Base-by-base conservation (phyloP, 768 basidiomycete species). In the Hygrocybe punicea region DNA sequence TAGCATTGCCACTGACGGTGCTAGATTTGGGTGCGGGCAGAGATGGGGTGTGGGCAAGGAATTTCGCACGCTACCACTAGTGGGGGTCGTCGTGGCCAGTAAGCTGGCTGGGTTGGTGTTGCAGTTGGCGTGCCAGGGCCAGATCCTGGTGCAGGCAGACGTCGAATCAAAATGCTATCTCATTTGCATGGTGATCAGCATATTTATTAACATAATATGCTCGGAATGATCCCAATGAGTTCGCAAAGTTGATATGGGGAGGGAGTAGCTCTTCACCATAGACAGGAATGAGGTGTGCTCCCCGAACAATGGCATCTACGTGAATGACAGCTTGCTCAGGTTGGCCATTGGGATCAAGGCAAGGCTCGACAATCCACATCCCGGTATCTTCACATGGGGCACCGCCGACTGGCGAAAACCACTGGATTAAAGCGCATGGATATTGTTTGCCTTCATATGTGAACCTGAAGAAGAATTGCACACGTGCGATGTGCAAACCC, bases 141-240 rank as follows among this genome's bases (percentile, higher is more conserved):
- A 29, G 29, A 29, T 29, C 29, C 29, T 29, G 29, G 29, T 29
- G 29, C 29, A 29, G 29, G 29, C 29, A 29, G 29, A 29, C 8
- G 29, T 29, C 4, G 29, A 29, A 29, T 48, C 53, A 66, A 44
- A 63, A 67, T 48, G 60, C 53, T 39, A 71, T 63, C 55, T 71
- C 67, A 56, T 72, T 57, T 13, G 65, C 49, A 58, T 73, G 71
- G 51, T 73, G 65, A 45, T 74, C 71, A 16, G 65, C 64, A 51
- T 63, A 73, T 29, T 65, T 67, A 47, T 71, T 74, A 1, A 74
- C 56, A 60, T 67, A 72, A 59, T 56, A 72, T 2, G 51, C 51
- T 2, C 56, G 14, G 54, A 70, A 72, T 11, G 60, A 36, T 35
- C 69, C 60, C 0, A 72, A 56, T 2, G 65, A 65, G 10, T 68